Evolutionary conservation across 208 protist species (phyloP).

Genomic region (Kentomonas sorsogonicus): DNA sequence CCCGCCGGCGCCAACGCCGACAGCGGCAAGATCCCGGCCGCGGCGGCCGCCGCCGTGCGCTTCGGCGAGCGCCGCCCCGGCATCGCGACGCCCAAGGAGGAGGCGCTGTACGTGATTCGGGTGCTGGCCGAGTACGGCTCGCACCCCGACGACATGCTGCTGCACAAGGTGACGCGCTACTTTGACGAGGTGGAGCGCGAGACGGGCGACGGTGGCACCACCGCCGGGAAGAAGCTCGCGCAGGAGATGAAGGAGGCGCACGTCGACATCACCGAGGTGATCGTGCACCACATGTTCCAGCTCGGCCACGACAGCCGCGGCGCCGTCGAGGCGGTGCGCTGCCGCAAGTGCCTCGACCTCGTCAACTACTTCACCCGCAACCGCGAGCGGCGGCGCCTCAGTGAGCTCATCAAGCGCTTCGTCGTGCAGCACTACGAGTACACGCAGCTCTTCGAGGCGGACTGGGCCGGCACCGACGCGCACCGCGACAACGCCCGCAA

Average conservation of each 20-base stretch:
- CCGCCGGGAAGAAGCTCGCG: constrained; percentile 23
- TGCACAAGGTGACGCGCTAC: constrained; percentile 35
- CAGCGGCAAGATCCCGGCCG: constrained; percentile 7
- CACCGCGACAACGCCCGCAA: constrained; percentile 12
- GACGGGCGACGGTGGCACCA: constrained; percentile 18
- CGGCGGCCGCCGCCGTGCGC: neutral
- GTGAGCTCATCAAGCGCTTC: constrained; percentile 35
- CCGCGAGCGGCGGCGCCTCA: constrained; percentile 27
- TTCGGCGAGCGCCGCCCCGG: constrained; percentile 12
- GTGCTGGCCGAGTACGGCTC: constrained; percentile 48
- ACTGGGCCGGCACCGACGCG: constrained; percentile 23
- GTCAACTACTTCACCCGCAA: constrained; percentile 48
- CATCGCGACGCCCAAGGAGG: constrained; percentile 39
- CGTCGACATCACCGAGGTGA: constrained; percentile 13
- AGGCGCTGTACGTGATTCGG: constrained; percentile 54
- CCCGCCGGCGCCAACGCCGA: constrained; percentile 16
- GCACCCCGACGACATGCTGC: constrained; percentile 44
- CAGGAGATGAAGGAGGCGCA: constrained; percentile 1
- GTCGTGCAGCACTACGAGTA: constrained; percentile 54
- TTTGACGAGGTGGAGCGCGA: constrained; percentile 1
- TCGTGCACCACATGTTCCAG: constrained; percentile 24
- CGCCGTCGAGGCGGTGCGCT: constrained; percentile 35
- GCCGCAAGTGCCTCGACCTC: constrained; percentile 27
- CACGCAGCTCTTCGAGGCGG: constrained; percentile 22
- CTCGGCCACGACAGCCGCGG: constrained; percentile 31